Percentiles rank a stretch among this genome's conserved stretches.
Conservation (phyloP, 1,284 basidiomycete species). For the Marasmius oreades region DNA sequence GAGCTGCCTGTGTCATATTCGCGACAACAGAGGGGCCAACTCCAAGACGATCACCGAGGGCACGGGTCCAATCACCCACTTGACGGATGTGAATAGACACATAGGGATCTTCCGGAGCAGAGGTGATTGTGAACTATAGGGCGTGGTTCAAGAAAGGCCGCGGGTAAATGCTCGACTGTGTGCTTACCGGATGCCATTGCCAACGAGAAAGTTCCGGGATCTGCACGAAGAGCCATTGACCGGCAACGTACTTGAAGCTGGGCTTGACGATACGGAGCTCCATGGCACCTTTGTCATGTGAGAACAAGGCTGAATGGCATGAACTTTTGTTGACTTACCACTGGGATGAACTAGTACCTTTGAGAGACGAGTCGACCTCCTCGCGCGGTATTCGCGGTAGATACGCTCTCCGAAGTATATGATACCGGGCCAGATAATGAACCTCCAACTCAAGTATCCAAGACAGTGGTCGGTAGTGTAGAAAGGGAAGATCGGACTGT, state of each 20-base stretch:
- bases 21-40: constrained; percentile 74
- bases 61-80: constrained; percentile 84
- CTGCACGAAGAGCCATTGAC: constrained; percentile 89
- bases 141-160: too few species aligned
- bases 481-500: constrained; percentile 71
- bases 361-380: constrained; percentile 70
- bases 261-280: constrained; percentile 87
- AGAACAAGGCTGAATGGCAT: constrained; percentile 10
- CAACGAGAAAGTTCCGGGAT: constrained; percentile 78
- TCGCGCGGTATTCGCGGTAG: constrained; percentile 74
- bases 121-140: constrained; percentile 84
- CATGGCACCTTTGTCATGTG: constrained; percentile 62
- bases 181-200: constrained; percentile 86
- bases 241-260: constrained; percentile 84
- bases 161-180: neutral
- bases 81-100: constrained; percentile 88
- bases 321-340: constrained; percentile 41
- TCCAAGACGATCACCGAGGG: constrained; percentile 78
- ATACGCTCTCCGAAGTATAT: constrained; percentile 84
- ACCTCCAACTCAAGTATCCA: constrained; percentile 85
- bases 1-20: constrained; percentile 68
- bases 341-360: constrained; percentile 81
- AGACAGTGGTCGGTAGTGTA: constrained; percentile 79
- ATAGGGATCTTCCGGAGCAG: constrained; percentile 87
- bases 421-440: constrained; percentile 83